These are phyloP conservation scores for Podospora comata DNA, from an alignment of 495 filamentous ascomycete genomes.

Conservation along the genomic window DNA sequence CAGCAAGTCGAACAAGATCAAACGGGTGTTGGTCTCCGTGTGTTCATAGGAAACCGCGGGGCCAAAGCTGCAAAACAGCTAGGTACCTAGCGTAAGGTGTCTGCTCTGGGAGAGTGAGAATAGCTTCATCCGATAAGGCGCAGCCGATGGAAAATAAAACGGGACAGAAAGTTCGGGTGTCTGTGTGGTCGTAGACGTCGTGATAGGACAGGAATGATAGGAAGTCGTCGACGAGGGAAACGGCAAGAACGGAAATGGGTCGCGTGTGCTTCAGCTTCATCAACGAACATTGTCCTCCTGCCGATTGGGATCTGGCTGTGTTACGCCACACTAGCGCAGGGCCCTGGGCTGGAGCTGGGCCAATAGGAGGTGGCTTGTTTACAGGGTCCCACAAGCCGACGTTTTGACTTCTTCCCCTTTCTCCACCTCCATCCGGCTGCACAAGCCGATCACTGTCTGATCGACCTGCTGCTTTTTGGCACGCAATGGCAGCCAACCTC, in stretches of 20 bases:
- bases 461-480: conserved; percentile 12
- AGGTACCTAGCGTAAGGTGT: too few relatives aligned
- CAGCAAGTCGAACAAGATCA: too few relatives aligned
- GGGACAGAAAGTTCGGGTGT: too few relatives aligned
- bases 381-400: neutral
- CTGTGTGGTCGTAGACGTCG: too few relatives aligned
- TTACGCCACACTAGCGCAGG: neutral
- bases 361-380: neutral
- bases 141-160: too few relatives aligned
- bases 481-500: neutral
- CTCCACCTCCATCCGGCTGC: neutral
- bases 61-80: too few relatives aligned
- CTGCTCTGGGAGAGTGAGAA: too few relatives aligned
- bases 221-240: neutral
- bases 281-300: neutral
- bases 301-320: neutral
- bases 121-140: too few relatives aligned
- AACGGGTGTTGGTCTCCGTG: too few relatives aligned
- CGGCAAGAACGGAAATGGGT: neutral
- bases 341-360: neutral
- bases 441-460: conserved; percentile 13
- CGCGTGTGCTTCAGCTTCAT: conserved; percentile 6
- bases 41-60: too few relatives aligned
- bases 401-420: conserved; percentile 4
- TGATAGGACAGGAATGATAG: too few relatives aligned